Base-by-base conservation (phyloP, 305 asterid species). In the Solanum hybrid region DNA sequence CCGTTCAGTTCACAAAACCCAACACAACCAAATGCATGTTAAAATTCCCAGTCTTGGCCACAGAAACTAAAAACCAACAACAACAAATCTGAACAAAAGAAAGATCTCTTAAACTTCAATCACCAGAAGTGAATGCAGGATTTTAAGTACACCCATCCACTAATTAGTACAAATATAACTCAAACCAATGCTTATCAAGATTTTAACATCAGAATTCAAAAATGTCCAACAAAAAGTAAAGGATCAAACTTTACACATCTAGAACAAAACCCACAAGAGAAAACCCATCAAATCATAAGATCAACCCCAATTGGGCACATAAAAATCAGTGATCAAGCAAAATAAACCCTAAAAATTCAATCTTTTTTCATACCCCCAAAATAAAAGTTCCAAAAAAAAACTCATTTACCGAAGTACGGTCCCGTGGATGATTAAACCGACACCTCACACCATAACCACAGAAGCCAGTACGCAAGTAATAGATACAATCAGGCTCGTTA, bases 351-450 rank as follows among this genome's bases (percentile, higher is more conserved):
- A 89, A 9, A 87, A 66, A 90, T 86, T 10, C 35, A 80, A 90
- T 46, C 13, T 89, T 17, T 75, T 32, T 10, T 51, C 72, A 64
- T 64, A 64, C n/a, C 29, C 42, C 35, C 26, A 32, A 51, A 27
- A 31, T 3, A 32, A 27, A 7, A 22, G 72, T 64, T 64, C 6
- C 27, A 11, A 5, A 12, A 14, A 14, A 88, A 87, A 24, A 14
- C 31, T 14, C 29, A 17, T 51, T 90, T 92, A 95, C 98, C 94
- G 88, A 34, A 88, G 89, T 90, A 72, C 96, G 96, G 89, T 96
- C 96, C 82, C 93, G 95, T n/a, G 98, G 98, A 87, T 96, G 98
- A 93, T 96, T 96, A 91, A 94, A 96, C 90, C 98, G 95, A 92
- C 98, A 96, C 86, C 98, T 93, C 76, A 93, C 90, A 90, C 97